phyloP scores from a whole-genome alignment of 331 rosid genomes.

The Prunus yedoensis region DNA sequence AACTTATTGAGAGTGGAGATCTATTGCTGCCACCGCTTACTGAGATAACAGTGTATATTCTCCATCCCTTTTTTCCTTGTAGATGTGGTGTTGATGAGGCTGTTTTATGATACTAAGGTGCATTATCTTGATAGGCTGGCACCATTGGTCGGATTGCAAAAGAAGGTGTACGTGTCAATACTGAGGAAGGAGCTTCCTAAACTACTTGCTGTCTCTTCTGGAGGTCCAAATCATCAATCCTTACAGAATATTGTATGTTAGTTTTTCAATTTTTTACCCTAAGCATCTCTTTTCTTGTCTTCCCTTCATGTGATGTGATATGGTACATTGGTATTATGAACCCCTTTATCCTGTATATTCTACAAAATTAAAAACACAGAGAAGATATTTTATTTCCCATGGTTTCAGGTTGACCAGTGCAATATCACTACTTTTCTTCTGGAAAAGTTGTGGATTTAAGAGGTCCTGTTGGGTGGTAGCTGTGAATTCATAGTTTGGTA shows the following conservation, averaged over 20 bases:
- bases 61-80: slow-evolving; percentile 18
- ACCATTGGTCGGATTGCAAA: slow-evolving; percentile 74
- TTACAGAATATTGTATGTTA: slow-evolving; percentile 79
- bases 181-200: slow-evolving; percentile 85
- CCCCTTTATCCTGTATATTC: background rate
- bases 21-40: slow-evolving; percentile 81
- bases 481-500: background rate
- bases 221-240: slow-evolving; percentile 74
- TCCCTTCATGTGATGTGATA: background rate
- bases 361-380: background rate
- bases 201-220: slow-evolving; percentile 68
- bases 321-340: background rate
- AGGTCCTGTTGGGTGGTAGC: background rate
- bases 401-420: background rate
- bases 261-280: slow-evolving; percentile 18
- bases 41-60: slow-evolving; percentile 73
- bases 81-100: background rate
- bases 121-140: slow-evolving; percentile 59
- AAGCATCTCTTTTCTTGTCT: background rate
- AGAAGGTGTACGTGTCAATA: slow-evolving; percentile 81
- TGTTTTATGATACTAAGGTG: slow-evolving; percentile 22
- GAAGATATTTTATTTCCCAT: background rate
- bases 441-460: background rate
- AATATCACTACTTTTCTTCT: background rate
- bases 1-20: slow-evolving; percentile 74